Percentiles rank a stretch among this genome's conserved stretches.
These are phyloP conservation scores for Salix caprea DNA, from an alignment of 345 rosid species.

Conservation along the genomic window DNA sequence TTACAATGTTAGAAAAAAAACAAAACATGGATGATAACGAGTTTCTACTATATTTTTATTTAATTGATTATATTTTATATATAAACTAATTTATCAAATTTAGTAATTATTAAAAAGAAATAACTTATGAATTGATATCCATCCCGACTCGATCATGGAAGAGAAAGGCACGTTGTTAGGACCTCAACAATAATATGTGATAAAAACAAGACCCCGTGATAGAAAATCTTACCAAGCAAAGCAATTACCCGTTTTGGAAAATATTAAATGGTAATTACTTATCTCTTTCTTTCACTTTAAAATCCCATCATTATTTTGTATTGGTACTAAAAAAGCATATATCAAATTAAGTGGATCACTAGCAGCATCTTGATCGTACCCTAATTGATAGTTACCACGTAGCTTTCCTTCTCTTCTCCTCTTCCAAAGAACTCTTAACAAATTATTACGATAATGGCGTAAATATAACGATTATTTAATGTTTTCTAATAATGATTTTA, in stretches of 20 bases:
- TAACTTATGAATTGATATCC: too few relatives aligned
- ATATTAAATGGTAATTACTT: not conserved
- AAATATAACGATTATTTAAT: not conserved
- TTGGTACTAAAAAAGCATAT: not conserved
- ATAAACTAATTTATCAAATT: too few relatives aligned
- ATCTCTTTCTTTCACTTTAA: not conserved
- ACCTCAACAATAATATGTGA: not conserved
- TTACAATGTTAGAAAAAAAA: too few relatives aligned
- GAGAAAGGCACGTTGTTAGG: too few relatives aligned
- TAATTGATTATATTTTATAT: too few relatives aligned
- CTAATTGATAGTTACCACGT: not conserved
- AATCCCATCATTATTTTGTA: not conserved
- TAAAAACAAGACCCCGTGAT: too few relatives aligned
- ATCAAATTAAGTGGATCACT: not conserved
- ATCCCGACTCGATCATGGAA: too few relatives aligned
- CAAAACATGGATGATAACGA: too few relatives aligned
- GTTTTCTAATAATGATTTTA: too few relatives aligned
- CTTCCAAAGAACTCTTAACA: not conserved
- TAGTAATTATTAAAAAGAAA: too few relatives aligned
- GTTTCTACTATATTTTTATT: too few relatives aligned
- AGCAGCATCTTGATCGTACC: too few relatives aligned
- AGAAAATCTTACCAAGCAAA: not conserved
- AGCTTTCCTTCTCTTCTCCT: not conserved
- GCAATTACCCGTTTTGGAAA: not conserved
- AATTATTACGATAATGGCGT: not conserved